A percentile compares a stretch with the other conserved stretches of the same genome.
These are phyloP conservation scores for Cadophora sp. DNA, from an alignment of 2,329 filamentous ascomycete species.

Conservation along the genomic window DNA sequence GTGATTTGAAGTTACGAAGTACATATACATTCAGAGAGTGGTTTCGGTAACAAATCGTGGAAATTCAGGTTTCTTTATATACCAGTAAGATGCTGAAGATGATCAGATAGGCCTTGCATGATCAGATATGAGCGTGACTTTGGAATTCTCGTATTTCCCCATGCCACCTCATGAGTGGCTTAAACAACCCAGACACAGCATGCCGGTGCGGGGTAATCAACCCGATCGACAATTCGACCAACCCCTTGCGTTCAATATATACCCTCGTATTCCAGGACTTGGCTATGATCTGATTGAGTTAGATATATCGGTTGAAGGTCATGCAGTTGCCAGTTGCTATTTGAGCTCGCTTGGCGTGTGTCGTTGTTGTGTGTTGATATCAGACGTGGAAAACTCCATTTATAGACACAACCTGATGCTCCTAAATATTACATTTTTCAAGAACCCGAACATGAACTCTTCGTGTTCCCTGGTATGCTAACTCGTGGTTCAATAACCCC, in stretches of 20 bases:
- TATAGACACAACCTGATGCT: too few species aligned
- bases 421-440: too few species aligned
- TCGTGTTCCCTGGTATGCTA: too few species aligned
- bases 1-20: background rate
- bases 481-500: too few species aligned
- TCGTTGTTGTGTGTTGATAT: background rate
- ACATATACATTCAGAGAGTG: background rate
- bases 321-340: too few species aligned
- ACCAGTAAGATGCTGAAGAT: background rate
- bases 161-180: background rate
- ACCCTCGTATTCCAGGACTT: background rate
- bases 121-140: background rate
- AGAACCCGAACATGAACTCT: too few species aligned
- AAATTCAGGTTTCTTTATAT: background rate
- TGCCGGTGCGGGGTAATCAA: background rate
- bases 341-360: background rate
- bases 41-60: background rate
- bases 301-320: background rate
- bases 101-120: background rate
- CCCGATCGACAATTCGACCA: background rate
- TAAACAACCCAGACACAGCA: background rate
- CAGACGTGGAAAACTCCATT: background rate
- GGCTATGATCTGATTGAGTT: background rate
- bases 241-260: background rate
- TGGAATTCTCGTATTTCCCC: background rate